phyloP scores from a whole-genome alignment of 495 filamentous ascomycete genomes.

The Trichoderma parareesei region DNA sequence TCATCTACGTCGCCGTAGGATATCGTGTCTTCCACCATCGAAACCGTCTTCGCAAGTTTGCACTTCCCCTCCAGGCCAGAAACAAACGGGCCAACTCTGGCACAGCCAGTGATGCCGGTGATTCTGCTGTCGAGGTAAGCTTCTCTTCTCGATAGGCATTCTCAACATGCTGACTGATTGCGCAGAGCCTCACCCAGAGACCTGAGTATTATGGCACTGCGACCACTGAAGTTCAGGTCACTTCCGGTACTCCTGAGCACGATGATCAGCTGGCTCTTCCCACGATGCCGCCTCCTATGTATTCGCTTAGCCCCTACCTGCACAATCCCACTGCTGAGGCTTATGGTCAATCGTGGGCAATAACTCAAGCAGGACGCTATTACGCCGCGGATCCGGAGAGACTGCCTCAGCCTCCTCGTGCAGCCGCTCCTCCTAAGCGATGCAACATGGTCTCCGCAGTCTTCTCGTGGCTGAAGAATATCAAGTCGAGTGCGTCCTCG shows the following conservation, averaged over 20 bases:
- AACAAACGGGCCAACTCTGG: slow-evolving; percentile 20
- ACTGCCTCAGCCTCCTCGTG: neutral
- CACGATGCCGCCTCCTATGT: neutral
- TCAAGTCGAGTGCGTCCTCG: neutral
- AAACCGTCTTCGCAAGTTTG: slow-evolving; percentile 44
- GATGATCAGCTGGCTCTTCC: neutral
- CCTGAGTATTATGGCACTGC: slow-evolving; percentile 24
- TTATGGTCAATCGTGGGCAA: neutral
- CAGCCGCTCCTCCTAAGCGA: neutral
- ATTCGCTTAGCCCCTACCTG: neutral
- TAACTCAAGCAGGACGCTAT: neutral
- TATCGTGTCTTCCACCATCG: slow-evolving; percentile 57
- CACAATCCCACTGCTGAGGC: neutral
- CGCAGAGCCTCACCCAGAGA: slow-evolving; percentile 7
- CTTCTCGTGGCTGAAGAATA: slow-evolving; percentile 9
- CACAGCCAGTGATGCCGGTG: slow-evolving; percentile 18
- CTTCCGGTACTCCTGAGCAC: neutral
- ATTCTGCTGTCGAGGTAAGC: slow-evolving; percentile 35
- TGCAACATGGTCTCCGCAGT: slow-evolving; percentile 17
- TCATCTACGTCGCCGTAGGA: slow-evolving; percentile 67
- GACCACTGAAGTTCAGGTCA: slow-evolving; percentile 30
- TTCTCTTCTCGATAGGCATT: neutral
- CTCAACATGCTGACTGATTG: neutral
- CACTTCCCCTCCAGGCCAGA: slow-evolving; percentile 28
- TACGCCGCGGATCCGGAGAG: neutral